These are phyloP conservation scores for Rhizopus microsporus DNA, from an alignment of 371 early-diverging fungal species.

Conservation along the genomic window DNA sequence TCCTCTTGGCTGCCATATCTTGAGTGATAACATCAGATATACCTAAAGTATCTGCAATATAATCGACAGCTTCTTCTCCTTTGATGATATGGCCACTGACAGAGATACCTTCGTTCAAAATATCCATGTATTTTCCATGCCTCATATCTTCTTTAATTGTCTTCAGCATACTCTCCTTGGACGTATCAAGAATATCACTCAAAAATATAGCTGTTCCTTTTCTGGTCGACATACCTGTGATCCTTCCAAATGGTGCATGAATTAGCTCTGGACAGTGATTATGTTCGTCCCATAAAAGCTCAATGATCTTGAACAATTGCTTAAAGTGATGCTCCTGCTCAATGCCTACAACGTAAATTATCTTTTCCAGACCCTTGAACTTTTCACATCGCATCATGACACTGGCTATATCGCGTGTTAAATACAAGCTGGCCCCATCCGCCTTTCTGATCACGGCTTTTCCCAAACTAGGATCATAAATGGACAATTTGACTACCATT, in stretches of 20 bases:
- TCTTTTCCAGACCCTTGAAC: constrained; percentile 77
- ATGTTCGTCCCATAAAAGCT: constrained; percentile 45
- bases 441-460: constrained; percentile 77
- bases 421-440: constrained; percentile 95
- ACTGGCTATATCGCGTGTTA: constrained; percentile 95
- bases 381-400: constrained; percentile 78
- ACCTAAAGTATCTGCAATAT: constrained; percentile 72
- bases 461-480: constrained; percentile 62
- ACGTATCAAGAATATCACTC: constrained; percentile 91
- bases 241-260: constrained; percentile 95
- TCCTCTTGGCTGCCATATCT: constrained; percentile 91
- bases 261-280: constrained; percentile 51
- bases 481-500: constrained; percentile 70
- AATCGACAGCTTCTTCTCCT: constrained; percentile 40
- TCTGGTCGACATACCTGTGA: constrained; percentile 95
- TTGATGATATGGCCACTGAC: constrained; percentile 23
- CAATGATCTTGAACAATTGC: constrained; percentile 91
- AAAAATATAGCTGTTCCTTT: constrained; percentile 95
- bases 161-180: constrained; percentile 77
- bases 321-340: constrained; percentile 92
- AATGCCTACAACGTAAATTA: constrained; percentile 90
- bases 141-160: constrained; percentile 51
- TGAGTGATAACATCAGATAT: constrained; percentile 92
- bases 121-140: constrained; percentile 60
- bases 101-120: constrained; percentile 36